Base-by-base conservation (phyloP, 805 yeast genomes). In the Starmerella sp. region DNA sequence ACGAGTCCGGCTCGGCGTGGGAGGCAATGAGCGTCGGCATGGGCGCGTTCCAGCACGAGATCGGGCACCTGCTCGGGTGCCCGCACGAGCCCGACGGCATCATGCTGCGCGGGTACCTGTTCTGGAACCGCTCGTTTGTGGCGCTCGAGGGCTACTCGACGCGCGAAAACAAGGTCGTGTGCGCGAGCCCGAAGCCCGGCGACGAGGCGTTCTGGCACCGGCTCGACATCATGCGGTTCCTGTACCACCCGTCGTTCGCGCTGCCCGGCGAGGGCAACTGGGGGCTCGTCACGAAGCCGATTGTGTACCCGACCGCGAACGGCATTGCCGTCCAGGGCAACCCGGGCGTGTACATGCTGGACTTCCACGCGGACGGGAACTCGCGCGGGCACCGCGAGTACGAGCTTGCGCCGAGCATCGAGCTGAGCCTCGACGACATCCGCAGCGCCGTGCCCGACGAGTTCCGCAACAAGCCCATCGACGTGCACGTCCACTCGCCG, bases 21-120 rank as follows among this genome's bases (percentile, higher is more conserved):
- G 97, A 91, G 69, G 85, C 95, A 63, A 70, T 85, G 46, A 84
- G 85, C 57, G 77, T 91, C 38, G 86, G 96, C 1, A 66, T 86
- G 62, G 97, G 98, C 46, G 97, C 97, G 0, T 90, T 89, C 63
- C 76, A 90, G 84, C 97, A 91, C 68, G 97, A 91, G 66, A 83
- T 91, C 51, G 97, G 98, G 1, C 97, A 91, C 67, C 71, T 80
- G 31, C 73, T 91, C 43, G 96, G 96, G 0, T 85, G 91, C 60
- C 97, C 97, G 0, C 97, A 91, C 69, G 93, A 89, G 68, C 85
- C 82, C 13, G 73, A 76, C 60, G 97, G 97, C 17, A 84, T 91
- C 31, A 93, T 91, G 97, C 70, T 88, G 39, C 75, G 97, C 55
- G 96, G 85, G 55, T 93, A 90, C 66, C 74, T 82, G 22, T 79